Evolutionary conservation across 2,329 filamentous ascomycete genomes (phyloP).

Genomic region (Hymenoscyphus albidus): DNA sequence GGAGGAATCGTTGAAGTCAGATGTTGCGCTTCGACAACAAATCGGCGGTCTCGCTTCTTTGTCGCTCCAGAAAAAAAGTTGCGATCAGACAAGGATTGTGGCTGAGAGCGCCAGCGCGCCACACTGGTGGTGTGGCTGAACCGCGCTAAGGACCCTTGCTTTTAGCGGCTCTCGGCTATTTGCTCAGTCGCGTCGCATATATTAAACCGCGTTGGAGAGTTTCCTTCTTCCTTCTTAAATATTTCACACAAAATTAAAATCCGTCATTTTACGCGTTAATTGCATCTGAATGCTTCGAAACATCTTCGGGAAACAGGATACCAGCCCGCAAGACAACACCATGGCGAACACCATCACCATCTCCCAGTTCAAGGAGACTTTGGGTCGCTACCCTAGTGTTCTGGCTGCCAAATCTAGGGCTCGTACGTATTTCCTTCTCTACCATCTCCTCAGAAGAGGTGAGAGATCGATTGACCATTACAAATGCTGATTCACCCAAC

Average conservation of each 20-base stretch:
- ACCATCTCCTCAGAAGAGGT: not conserved
- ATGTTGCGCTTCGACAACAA: conserved; percentile 1
- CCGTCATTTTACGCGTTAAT: conserved; percentile 8
- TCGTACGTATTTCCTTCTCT: conserved; percentile 21
- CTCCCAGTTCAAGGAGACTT: conserved; percentile 29
- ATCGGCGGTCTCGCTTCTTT: not conserved
- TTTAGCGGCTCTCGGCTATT: not conserved
- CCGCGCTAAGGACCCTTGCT: not conserved
- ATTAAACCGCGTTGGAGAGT: not conserved
- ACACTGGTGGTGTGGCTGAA: not conserved
- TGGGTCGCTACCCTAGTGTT: conserved; percentile 29
- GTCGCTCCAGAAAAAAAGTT: not conserved
- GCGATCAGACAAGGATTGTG: not conserved
- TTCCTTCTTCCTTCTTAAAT: conserved; percentile 14
- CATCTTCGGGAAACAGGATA: conserved; percentile 19
- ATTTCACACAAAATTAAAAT: conserved; percentile 19
- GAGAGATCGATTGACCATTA: not conserved
- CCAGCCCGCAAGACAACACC: not conserved
- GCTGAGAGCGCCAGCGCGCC: not conserved
- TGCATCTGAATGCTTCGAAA: conserved; percentile 19
- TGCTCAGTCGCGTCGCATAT: conserved; percentile 9
- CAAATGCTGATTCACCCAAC: conserved; percentile 19
- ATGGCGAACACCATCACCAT: conserved; percentile 31
- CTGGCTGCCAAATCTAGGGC: conserved; percentile 23
- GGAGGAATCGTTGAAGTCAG: conserved; percentile 5